Evolutionary conservation across 192 early-diverging fungal genomes (phyloP), one percentile per base, ranked within the genome.

Genomic region (Backusella mclennaniae): DNA sequence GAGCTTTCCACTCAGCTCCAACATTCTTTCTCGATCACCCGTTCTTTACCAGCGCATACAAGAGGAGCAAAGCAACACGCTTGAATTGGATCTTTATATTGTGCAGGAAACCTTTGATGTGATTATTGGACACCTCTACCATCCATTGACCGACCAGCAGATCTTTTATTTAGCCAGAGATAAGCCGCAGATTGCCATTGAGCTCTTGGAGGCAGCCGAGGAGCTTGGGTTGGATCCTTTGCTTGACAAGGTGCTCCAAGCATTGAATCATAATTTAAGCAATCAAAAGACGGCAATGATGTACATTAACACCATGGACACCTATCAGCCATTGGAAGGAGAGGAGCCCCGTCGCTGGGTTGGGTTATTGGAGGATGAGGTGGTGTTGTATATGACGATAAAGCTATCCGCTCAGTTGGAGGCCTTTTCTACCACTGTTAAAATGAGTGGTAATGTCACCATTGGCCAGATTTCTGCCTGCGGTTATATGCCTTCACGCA

Each of bases 401-500:
- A 36, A 35, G 14, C 35, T 79, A 1, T 33, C 66, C 3, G 39
- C 3, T 26, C 72, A 79, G 35, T 23, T 79, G 21, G 78, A 79
- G 14, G 77, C 77, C 21, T 73, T 73, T 52, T 66, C 71, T 8
- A 70, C 73, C 33, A 21, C 17, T 0, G 52, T 74, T 0, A 66
- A 69, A 46, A 67, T 79, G 52, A 75, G 66, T 52, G 78, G 78
- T 3, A 52, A 67, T 69, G 38, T 79, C 15, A 26, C 21, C 5
- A 79, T 79, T 39, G 78, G 78, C 33, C 35, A 79, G 35, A 67
- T 70, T 6, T 23, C 39, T 12, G 78, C 78, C 6, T 38, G 26
- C 46, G 78, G 78, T 3, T 79, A 79, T 44, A 79, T 79, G 78
- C 49, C 73, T 0, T 49, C 78, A 29, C 67, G 73, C 17, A 79